Evolutionary conservation across 768 basidiomycete species (phyloP), one percentile per base, ranked within the genome.

Genomic region (Phylloporus rhodoxanthus): DNA sequence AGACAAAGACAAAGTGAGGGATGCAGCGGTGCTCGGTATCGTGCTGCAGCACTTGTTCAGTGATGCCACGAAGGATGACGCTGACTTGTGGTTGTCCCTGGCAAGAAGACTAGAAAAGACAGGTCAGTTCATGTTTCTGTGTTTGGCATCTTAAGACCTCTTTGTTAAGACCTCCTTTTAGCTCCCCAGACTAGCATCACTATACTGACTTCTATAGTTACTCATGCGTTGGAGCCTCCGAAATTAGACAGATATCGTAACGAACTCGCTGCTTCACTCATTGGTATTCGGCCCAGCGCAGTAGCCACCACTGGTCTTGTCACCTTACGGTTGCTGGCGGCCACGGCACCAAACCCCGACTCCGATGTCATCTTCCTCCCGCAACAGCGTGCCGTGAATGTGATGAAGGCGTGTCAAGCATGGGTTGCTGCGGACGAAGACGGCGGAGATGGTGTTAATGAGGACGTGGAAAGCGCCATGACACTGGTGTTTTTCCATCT

Each of bases 311-410:
- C 81, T 9, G 94, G 92, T 1, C 70, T 95, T 5, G 64, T 80
- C 21, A 65, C 80, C 1, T 75, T 97, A 8, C 78, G 86, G 9
- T 75, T 82, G 21, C 75, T 97, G 15, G 75, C 76, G 0, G 84
- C 85, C 2, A 71, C 80, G 1, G 89, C 92, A 0, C 95, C 95
- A 0, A 75, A 83, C 38, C 70, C 80, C 3, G 86, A 94, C 10
- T 86, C 88, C 0, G 86, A 91, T 5, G 71, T 87, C 3, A 75
- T 84, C 28, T 95, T 96, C 73, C 72, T 99, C 4, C 86, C 91
- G 0, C 85, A 89, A 58, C 83, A 79, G 38, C 74, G 96, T 8
- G 85, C 91, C 0, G 79, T 98, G 40, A 95, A 94, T 64, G 77
- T 95, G 19, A 72, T 96, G 60, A 91, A 91, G 62, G 77, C 83